These are phyloP conservation scores for Aspergillus sp. DNA, from an alignment of 2,329 filamentous ascomycete genomes.

Conservation along the genomic window DNA sequence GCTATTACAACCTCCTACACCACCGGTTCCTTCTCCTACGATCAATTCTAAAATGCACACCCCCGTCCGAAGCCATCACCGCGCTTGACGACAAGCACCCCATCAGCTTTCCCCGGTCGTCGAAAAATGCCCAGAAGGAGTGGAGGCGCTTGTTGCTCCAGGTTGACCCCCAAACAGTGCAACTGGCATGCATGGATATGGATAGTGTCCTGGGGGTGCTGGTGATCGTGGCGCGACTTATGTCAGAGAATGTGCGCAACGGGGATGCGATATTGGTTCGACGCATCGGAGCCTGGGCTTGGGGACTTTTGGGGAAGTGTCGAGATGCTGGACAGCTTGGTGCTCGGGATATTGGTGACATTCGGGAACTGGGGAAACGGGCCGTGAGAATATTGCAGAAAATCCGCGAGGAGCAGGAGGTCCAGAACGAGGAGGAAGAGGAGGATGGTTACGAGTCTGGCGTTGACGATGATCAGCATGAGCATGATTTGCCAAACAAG, in stretches of 20 bases:
- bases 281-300: slow-evolving; percentile 78
- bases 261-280: slow-evolving; percentile 60
- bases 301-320: slow-evolving; percentile 75
- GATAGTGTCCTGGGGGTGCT: slow-evolving; percentile 66
- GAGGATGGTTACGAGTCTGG: slow-evolving; percentile 19
- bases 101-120: slow-evolving; percentile 55
- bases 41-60: slow-evolving; percentile 55
- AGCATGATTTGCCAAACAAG: neutral
- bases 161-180: slow-evolving; percentile 49
- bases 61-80: slow-evolving; percentile 54
- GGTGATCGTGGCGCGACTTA: slow-evolving; percentile 56
- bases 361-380: slow-evolving; percentile 77
- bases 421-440: slow-evolving; percentile 24
- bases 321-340: slow-evolving; percentile 73
- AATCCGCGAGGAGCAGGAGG: slow-evolving; percentile 46
- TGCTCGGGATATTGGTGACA: slow-evolving; percentile 70
- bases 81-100: slow-evolving; percentile 56
- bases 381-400: slow-evolving; percentile 56
- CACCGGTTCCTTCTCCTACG: slow-evolving; percentile 67
- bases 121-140: slow-evolving; percentile 54
- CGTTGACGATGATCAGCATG: slow-evolving; percentile 21
- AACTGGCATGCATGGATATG: slow-evolving; percentile 57
- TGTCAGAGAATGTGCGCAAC: slow-evolving; percentile 63
- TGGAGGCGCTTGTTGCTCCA: slow-evolving; percentile 49
- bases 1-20: slow-evolving; percentile 68